These are phyloP conservation scores for Cyberlindnera veronae DNA, from an alignment of 805 yeast species.

Conservation along the genomic window DNA sequence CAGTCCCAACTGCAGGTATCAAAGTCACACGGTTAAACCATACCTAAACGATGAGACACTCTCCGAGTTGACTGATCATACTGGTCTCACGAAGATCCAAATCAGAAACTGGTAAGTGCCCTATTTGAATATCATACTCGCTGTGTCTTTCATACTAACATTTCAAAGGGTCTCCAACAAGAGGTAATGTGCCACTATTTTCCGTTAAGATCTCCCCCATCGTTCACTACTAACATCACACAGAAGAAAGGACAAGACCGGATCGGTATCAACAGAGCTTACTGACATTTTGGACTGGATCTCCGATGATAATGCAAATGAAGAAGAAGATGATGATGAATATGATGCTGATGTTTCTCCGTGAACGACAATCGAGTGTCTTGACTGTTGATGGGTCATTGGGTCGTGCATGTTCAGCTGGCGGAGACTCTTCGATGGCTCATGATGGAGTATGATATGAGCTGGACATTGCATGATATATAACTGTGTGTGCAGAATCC, in stretches of 20 bases:
- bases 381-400: too few relatives aligned
- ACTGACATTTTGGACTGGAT: not conserved
- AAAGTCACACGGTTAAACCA: not conserved
- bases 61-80: not conserved
- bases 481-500: too few relatives aligned
- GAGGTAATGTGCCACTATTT: too few relatives aligned
- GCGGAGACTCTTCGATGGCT: too few relatives aligned
- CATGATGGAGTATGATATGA: too few relatives aligned
- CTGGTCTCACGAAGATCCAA: conserved; percentile 3
- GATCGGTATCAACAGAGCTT: not conserved
- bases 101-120: conserved; percentile 8
- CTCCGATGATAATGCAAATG: not conserved
- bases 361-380: too few relatives aligned
- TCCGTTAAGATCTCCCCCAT: too few relatives aligned
- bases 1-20: too few relatives aligned
- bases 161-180: conserved; percentile 5
- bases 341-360: too few relatives aligned
- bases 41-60: conserved; percentile 1
- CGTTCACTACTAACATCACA: conserved; percentile 1
- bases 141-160: not conserved
- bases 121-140: not conserved
- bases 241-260: conserved; percentile 3
- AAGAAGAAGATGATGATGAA: not conserved
- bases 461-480: too few relatives aligned
- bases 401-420: too few relatives aligned